Conservation (phyloP, 306 rosid genomes). For the Mucuna pruriens region DNA sequence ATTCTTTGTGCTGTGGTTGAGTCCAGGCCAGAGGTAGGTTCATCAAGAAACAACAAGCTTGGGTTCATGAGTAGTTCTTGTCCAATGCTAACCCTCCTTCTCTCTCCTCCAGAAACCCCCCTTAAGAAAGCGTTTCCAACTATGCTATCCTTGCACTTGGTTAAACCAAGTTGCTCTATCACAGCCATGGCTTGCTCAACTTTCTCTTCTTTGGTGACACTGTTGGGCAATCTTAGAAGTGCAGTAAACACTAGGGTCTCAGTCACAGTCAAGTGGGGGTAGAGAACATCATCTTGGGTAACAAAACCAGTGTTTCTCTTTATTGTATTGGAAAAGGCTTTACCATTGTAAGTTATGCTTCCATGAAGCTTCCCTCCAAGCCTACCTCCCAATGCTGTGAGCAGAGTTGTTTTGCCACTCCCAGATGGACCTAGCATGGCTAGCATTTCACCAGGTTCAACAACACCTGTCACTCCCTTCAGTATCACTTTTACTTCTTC, state of each 20-base stretch:
- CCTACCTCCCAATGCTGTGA: constrained; percentile 75
- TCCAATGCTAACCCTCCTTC: constrained; percentile 84
- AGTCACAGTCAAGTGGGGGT: constrained; percentile 65
- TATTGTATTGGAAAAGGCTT: constrained; percentile 54
- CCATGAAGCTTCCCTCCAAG: constrained; percentile 53
- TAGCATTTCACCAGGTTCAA: constrained; percentile 71
- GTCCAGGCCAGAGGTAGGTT: constrained; percentile 82
- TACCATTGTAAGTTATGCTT: constrained; percentile 43
- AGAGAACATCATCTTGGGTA: constrained; percentile 75
- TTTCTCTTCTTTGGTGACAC: constrained; percentile 50
- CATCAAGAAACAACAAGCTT: constrained; percentile 72
- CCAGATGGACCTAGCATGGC: constrained; percentile 95
- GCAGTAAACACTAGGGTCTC: constrained; percentile 81
- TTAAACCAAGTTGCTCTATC: constrained; percentile 62
- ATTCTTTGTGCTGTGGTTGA: constrained; percentile 77
- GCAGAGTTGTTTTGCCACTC: constrained; percentile 82
- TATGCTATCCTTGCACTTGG: constrained; percentile 60
- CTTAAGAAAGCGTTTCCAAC: constrained; percentile 52
- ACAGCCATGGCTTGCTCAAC: constrained; percentile 47
- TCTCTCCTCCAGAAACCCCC: constrained; percentile 88
- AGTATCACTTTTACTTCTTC: constrained; percentile 57
- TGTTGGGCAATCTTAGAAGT: constrained; percentile 66
- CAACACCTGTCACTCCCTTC: constrained; percentile 64
- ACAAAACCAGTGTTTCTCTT: constrained; percentile 75
- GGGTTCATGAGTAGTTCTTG: constrained; percentile 82